phyloP scores from a whole-genome alignment of 345 rosid species.

The Melaleuca alternifolia region DNA sequence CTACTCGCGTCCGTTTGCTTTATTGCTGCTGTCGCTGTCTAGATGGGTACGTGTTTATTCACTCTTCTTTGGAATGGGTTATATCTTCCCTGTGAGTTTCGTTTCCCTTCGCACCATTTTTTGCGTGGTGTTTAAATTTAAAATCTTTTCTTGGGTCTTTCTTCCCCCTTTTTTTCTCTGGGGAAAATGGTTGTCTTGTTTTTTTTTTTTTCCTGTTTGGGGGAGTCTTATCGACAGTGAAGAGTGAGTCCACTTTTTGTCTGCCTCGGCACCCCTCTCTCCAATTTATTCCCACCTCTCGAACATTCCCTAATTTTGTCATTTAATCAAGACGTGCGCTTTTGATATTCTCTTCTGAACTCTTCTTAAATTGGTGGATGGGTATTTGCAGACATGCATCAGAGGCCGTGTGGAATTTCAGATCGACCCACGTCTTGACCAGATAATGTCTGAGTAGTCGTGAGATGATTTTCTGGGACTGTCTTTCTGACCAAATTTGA shows the following conservation, averaged over 20 bases:
- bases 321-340: not conserved
- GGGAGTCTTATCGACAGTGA: not conserved
- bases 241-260: not conserved
- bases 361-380: not conserved
- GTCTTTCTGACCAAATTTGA: not conserved
- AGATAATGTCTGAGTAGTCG: not conserved
- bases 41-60: not conserved
- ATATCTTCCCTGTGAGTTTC: not conserved
- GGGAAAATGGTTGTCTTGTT: not conserved
- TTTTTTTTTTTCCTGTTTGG: not conserved
- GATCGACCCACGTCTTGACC: constrained; percentile 2
- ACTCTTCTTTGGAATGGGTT: not conserved
- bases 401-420: constrained; percentile 10
- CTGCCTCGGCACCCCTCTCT: not conserved
- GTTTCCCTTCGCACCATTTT: not conserved
- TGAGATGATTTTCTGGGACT: not conserved
- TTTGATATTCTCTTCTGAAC: not conserved
- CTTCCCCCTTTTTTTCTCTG: not conserved
- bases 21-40: not conserved
- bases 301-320: not conserved
- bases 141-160: not conserved
- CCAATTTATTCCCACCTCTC: not conserved
- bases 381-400: not conserved
- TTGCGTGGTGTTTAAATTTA: not conserved
- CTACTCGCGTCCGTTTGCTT: not conserved